phyloP scores from a whole-genome alignment of 73 alveolate species.

The Symbiodinium pilosum region DNA sequence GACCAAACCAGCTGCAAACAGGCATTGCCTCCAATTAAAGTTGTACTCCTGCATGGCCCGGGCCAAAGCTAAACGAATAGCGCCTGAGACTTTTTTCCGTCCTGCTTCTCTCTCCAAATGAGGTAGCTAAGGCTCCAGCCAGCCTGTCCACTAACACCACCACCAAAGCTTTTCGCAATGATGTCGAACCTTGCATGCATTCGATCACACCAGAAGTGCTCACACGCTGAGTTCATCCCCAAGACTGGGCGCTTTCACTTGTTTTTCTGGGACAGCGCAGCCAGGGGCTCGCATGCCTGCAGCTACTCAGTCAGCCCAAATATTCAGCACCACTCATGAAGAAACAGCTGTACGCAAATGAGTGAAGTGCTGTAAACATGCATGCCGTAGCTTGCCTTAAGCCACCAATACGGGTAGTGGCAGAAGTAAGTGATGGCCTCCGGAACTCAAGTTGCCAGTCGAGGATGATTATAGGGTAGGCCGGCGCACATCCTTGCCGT shows the following conservation, averaged over 20 bases:
- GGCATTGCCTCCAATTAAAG: constrained; percentile 68
- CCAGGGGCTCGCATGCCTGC: constrained; percentile 86
- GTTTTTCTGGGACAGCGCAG: constrained; percentile 90
- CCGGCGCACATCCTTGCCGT: constrained; percentile 70
- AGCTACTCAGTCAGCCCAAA: too few species aligned
- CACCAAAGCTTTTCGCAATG: constrained; percentile 84
- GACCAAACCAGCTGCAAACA: neutral
- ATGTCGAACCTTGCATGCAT: constrained; percentile 42
- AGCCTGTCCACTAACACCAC: constrained; percentile 86
- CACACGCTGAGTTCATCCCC: too few species aligned
- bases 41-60: constrained; percentile 93
- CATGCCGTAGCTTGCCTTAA: constrained; percentile 40
- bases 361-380: too few species aligned
- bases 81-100: constrained; percentile 20
- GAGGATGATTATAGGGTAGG: neutral
- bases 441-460: neutral
- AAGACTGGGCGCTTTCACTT: constrained; percentile 4
- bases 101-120: neutral
- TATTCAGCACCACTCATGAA: neutral
- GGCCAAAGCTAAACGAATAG: constrained; percentile 70
- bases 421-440: constrained; percentile 61
- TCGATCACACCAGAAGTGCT: too few species aligned
- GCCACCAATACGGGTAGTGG: constrained; percentile 91
- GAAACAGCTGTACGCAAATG: neutral
- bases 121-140: neutral